Percentiles rank a stretch among this genome's conserved stretches.
phyloP scores from a whole-genome alignment of 306 rosid genomes.

The Gastrolobium bilobum region DNA sequence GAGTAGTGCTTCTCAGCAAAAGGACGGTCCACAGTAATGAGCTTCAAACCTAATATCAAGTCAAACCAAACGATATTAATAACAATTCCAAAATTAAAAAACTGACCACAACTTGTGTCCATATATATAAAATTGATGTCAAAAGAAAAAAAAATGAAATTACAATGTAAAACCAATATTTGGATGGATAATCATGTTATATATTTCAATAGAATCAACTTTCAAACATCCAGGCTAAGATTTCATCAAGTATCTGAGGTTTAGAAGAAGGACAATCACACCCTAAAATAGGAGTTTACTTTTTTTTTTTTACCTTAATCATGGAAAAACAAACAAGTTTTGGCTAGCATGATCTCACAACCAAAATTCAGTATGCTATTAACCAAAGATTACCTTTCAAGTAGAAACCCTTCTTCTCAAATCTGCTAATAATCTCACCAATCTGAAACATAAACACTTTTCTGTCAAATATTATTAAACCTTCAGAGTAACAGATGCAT shows the following conservation, averaged over 20 bases:
- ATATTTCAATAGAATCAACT: constrained; percentile 5
- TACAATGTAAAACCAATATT: neutral
- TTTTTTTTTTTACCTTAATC: neutral
- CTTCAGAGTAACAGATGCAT: neutral
- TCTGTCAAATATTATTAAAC: neutral
- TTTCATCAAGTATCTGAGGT: neutral
- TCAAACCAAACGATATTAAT: neutral
- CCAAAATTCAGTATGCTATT: neutral
- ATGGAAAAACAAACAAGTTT: neutral
- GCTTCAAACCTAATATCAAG: constrained; percentile 77
- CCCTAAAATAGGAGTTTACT: too few relatives aligned
- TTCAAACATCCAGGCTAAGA: neutral
- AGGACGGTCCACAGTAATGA: constrained; percentile 74
- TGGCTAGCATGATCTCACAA: neutral
- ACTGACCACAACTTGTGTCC: neutral
- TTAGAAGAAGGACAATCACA: neutral
- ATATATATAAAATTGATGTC: too few relatives aligned
- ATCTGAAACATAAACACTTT: constrained; percentile 58
- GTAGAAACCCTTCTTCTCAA: constrained; percentile 94
- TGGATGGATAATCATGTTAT: neutral
- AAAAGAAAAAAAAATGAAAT: too few relatives aligned
- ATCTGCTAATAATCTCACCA: constrained; percentile 89
- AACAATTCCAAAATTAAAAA: neutral
- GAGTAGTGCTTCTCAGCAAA: constrained; percentile 93
- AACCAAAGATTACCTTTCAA: constrained; percentile 66